phyloP scores from a whole-genome alignment of 2,329 filamentous ascomycete genomes.

The Phaeosphaeria sp. region DNA sequence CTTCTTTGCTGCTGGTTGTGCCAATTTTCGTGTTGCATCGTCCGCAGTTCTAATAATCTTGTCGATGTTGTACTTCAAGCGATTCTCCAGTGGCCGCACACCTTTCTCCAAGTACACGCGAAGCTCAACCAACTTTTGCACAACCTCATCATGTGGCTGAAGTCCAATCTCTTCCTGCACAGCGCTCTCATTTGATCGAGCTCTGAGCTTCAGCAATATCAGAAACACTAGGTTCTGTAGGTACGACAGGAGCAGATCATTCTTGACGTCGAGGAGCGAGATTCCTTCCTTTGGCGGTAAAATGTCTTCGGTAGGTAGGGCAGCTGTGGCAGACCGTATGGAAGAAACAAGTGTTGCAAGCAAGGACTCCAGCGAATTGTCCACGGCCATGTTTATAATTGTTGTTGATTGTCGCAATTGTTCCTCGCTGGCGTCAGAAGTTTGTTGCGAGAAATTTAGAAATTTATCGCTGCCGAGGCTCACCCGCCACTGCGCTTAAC shows the following conservation, averaged over 20 bases:
- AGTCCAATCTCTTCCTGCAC: conserved; percentile 45
- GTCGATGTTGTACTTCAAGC: conserved; percentile 94
- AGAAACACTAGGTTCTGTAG: conserved; percentile 92
- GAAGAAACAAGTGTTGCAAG: conserved; percentile 61
- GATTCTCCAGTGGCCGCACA: conserved; percentile 85
- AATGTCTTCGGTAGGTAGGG: conserved; percentile 64
- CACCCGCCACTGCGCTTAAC: not conserved
- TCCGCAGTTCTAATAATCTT: conserved; percentile 90
- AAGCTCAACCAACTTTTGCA: conserved; percentile 87
- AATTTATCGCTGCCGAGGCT: conserved; percentile 2
- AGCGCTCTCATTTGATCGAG: conserved; percentile 32
- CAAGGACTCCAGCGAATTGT: conserved; percentile 49
- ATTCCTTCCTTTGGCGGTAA: conserved; percentile 84
- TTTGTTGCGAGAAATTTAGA: conserved; percentile 7
- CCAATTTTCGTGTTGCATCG: conserved; percentile 57
- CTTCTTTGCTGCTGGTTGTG: conserved; percentile 29
- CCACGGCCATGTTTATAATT: conserved; percentile 42
- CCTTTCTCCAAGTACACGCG: conserved; percentile 94
- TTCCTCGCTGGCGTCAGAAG: not conserved
- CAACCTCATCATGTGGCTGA: conserved; percentile 69
- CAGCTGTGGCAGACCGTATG: conserved; percentile 64
- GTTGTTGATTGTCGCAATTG: not conserved
- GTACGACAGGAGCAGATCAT: conserved; percentile 95
- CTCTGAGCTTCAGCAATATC: conserved; percentile 76
- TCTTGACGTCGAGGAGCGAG: conserved; percentile 93